phyloP scores from a whole-genome alignment of 768 basidiomycete species.

The Lactarius pseudohatsudake region DNA sequence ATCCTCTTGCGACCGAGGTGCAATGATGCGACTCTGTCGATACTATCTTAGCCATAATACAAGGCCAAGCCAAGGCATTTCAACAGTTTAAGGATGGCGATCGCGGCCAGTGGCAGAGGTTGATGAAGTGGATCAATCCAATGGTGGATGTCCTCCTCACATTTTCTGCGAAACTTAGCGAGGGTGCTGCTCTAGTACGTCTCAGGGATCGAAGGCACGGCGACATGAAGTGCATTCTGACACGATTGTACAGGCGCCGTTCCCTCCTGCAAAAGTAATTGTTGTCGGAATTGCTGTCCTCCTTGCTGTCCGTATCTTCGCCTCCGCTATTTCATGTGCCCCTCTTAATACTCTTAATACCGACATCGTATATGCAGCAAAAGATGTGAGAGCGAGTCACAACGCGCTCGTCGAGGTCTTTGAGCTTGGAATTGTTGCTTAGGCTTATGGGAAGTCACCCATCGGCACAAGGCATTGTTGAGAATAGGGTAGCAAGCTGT shows the following conservation, averaged over 20 bases:
- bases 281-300: constrained; percentile 7
- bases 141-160: constrained; percentile 6
- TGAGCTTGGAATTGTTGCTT: too few relatives aligned
- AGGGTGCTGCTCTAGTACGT: background rate
- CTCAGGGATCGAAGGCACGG: too few relatives aligned
- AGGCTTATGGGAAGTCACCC: too few relatives aligned
- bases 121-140: constrained; percentile 3
- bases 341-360: background rate
- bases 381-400: background rate
- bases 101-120: background rate
- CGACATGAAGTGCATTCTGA: background rate
- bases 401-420: background rate
- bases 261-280: background rate
- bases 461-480: too few relatives aligned
- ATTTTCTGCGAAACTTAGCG: background rate
- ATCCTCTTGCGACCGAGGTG: constrained; percentile 5
- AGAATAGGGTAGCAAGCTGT: too few relatives aligned
- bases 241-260: background rate
- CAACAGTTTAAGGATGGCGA: background rate
- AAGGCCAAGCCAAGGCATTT: background rate
- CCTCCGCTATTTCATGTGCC: background rate
- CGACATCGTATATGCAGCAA: background rate
- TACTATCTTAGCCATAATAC: background rate
- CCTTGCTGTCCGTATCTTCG: background rate
- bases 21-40: constrained; percentile 3